Evolutionary conservation across 345 rosid species (phyloP).

Genomic region (Euphorbia peplus): DNA sequence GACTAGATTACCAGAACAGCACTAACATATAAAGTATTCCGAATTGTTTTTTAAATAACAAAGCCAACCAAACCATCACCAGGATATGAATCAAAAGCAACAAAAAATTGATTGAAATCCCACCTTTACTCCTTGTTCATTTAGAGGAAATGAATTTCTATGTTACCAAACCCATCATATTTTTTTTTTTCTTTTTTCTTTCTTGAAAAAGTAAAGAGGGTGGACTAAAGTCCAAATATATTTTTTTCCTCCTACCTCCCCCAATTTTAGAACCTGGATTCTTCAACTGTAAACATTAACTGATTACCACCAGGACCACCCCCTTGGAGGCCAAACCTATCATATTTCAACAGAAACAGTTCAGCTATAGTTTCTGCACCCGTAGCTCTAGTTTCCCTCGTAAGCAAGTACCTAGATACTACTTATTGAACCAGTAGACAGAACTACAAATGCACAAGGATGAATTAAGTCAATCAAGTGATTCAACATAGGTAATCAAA

Average conservation of each 20-base stretch:
- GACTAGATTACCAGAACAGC: background rate
- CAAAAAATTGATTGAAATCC: background rate
- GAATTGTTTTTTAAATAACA: background rate
- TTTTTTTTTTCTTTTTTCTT: too few species aligned
- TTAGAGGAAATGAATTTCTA: background rate
- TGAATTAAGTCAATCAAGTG: background rate
- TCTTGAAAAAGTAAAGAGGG: too few species aligned
- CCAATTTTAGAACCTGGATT: too few species aligned
- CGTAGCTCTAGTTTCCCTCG: background rate
- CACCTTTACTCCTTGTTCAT: background rate
- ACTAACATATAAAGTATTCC: background rate
- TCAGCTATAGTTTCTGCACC: background rate
- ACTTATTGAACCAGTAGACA: background rate
- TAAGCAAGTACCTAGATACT: background rate
- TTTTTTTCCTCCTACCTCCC: too few species aligned
- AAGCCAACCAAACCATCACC: background rate
- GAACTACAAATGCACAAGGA: background rate
- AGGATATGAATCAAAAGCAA: background rate
- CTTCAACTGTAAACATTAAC: too few species aligned
- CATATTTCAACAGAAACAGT: background rate
- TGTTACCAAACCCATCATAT: background rate
- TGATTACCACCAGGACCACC: too few species aligned
- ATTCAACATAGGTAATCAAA: background rate
- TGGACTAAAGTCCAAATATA: too few species aligned
- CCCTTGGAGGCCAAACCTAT: background rate